phyloP scores from a whole-genome alignment of 352 stramenopile species.

The Aphanomyces cochlioides region DNA sequence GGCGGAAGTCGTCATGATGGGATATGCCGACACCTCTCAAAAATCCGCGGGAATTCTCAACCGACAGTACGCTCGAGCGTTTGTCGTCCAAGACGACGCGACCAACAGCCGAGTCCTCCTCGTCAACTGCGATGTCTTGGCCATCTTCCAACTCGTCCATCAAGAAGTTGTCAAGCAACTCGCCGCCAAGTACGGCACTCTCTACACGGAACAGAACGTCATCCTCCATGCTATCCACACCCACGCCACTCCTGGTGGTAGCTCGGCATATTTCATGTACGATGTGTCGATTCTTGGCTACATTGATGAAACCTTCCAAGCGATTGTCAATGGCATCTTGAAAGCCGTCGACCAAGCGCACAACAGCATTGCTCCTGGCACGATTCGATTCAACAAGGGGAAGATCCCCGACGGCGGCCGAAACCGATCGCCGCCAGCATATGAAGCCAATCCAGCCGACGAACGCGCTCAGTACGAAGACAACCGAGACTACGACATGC shows the following conservation, averaged over 20 bases:
- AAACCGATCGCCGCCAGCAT: conserved; percentile 66
- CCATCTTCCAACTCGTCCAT: conserved; percentile 53
- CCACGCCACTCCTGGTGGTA: conserved; percentile 69
- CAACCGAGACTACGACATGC: conserved; percentile 70
- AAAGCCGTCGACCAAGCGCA: conserved; percentile 58
- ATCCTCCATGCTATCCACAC: conserved; percentile 79
- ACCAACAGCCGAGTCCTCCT: conserved; percentile 42
- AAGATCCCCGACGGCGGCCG: conserved; percentile 44
- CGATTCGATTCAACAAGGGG: conserved; percentile 43
- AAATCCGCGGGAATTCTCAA: conserved; percentile 53
- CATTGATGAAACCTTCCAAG: conserved; percentile 58
- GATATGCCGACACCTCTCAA: conserved; percentile 51
- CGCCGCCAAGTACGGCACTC: conserved; percentile 37
- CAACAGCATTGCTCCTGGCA: conserved; percentile 44
- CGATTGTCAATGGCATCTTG: conserved; percentile 63
- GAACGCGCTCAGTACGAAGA: conserved; percentile 53
- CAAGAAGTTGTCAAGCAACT: conserved; percentile 49
- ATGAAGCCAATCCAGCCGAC: conserved; percentile 57
- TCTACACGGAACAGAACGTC: conserved; percentile 63
- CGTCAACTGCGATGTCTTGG: conserved; percentile 47
- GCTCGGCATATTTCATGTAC: conserved; percentile 74
- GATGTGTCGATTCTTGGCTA: conserved; percentile 45
- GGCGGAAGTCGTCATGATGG: conserved; percentile 61
- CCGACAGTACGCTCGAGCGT: conserved; percentile 59
- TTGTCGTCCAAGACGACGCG: conserved; percentile 49